A percentile compares a stretch with the other conserved stretches of the same genome.
These are phyloP conservation scores for Filobasidium uniguttulatum DNA, from an alignment of 1,284 basidiomycete genomes.

Conservation along the genomic window DNA sequence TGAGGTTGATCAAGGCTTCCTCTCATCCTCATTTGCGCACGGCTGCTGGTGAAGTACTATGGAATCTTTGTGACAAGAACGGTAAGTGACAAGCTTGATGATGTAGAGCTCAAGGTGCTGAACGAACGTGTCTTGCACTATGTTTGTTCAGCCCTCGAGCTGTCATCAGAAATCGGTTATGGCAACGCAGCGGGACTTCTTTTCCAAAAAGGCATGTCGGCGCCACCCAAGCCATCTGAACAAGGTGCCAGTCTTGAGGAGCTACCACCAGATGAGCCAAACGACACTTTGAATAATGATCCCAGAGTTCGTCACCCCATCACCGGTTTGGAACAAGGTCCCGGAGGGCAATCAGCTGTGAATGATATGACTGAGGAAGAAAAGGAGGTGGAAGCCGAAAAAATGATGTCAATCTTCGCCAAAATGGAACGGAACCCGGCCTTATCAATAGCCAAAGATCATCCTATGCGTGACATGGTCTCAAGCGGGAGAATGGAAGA, in stretches of 20 bases:
- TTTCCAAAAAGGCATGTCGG: slow-evolving; percentile 71
- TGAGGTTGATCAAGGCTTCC: slow-evolving; percentile 61
- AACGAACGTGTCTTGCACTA: not conserved
- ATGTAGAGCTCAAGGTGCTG: not conserved
- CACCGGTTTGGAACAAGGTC: slow-evolving; percentile 4
- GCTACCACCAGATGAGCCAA: slow-evolving; percentile 38
- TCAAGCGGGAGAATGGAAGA: slow-evolving; percentile 42
- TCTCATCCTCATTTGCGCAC: slow-evolving; percentile 58
- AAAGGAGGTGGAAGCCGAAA: slow-evolving; percentile 79
- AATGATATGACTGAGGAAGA: slow-evolving; percentile 83
- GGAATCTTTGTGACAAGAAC: slow-evolving; percentile 61
- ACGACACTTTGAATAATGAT: not conserved
- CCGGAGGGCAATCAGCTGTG: not conserved
- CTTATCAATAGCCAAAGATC: slow-evolving; percentile 27
- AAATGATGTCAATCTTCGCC: slow-evolving; percentile 76
- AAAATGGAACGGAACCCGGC: slow-evolving; percentile 55
- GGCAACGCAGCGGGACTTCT: slow-evolving; percentile 85
- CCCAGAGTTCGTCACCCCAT: slow-evolving; percentile 11
- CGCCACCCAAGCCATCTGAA: slow-evolving; percentile 39
- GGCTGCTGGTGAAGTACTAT: slow-evolving; percentile 72
- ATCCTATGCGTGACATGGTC: slow-evolving; percentile 58
- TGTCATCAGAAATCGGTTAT: slow-evolving; percentile 68
- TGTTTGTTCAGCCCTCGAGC: slow-evolving; percentile 44
- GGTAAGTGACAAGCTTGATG: slow-evolving; percentile 41
- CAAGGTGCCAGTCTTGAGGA: slow-evolving; percentile 36